A percentile compares a stretch with the other conserved stretches of the same genome.
Evolutionary conservation across 257 asterid species (phyloP).

Genomic region (Gardenia jasminoides): DNA sequence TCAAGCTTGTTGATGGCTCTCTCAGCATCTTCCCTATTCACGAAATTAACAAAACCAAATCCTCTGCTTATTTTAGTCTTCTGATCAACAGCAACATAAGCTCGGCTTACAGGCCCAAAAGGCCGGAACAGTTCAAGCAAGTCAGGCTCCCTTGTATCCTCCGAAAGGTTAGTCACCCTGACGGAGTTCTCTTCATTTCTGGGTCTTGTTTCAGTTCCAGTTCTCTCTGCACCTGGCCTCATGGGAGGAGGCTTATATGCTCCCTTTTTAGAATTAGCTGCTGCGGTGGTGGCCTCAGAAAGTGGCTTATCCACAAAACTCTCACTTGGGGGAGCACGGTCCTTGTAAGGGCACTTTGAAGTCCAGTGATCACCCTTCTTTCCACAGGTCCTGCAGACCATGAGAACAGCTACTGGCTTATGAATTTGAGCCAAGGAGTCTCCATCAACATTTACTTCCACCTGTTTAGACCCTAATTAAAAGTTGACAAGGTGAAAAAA

Average conservation of each 20-base stretch:
- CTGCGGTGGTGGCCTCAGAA: conserved; percentile 33
- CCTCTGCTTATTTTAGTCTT: conserved; percentile 81
- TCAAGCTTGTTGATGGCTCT: conserved; percentile 90
- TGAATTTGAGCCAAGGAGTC: conserved; percentile 38
- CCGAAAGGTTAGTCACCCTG: conserved; percentile 88
- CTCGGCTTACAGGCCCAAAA: conserved; percentile 76
- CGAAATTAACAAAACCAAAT: conserved; percentile 88
- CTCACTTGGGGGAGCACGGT: conserved; percentile 66
- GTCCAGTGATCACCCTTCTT: conserved; percentile 99
- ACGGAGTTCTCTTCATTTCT: conserved; percentile 91
- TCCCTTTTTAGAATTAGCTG: conserved; percentile 40
- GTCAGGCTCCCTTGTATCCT: conserved; percentile 93
- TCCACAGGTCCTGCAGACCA: conserved; percentile 86
- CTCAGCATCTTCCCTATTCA: conserved; percentile 81
- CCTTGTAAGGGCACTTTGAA: conserved; percentile 93
- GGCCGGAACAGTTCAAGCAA: conserved; percentile 84
- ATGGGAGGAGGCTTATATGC: conserved; percentile 75
- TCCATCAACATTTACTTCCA: conserved; percentile 62
- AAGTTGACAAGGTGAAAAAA: not conserved
- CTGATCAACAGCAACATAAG: conserved; percentile 82
- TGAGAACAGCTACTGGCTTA: conserved; percentile 77
- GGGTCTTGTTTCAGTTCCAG: conserved; percentile 73
- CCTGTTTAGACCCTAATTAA: conserved; percentile 63
- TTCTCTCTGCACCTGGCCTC: conserved; percentile 65
- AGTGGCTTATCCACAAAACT: conserved; percentile 63